Evolutionary conservation across 2,329 filamentous ascomycete species (phyloP).

Genomic region (Rugonectria rugulosa): DNA sequence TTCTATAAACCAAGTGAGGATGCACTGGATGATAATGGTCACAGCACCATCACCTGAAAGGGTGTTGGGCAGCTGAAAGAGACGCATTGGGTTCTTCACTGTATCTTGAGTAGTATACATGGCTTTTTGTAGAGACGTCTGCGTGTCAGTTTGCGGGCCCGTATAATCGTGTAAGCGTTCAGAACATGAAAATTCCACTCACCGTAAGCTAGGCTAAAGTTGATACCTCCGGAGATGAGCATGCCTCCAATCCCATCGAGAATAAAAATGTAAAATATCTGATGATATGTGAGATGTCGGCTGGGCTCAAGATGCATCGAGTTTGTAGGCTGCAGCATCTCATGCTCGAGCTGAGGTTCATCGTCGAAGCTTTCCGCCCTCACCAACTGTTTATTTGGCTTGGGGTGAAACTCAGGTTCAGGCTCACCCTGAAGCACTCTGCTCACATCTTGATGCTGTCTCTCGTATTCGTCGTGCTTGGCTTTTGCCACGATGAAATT

Average conservation of each 20-base stretch:
- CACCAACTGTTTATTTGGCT: neutral
- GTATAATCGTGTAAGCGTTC: neutral
- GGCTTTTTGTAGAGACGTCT: conserved; percentile 40
- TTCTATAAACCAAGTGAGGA: conserved; percentile 61
- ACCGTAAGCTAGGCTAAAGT: conserved; percentile 62
- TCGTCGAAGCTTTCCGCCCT: neutral
- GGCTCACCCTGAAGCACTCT: conserved; percentile 49
- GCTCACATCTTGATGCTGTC: conserved; percentile 50
- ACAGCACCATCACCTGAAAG: conserved; percentile 57
- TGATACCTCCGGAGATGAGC: conserved; percentile 57
- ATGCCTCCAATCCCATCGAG: conserved; percentile 56
- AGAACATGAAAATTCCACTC: conserved; percentile 17
- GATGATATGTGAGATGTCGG: conserved; percentile 49
- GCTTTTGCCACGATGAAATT: conserved; percentile 49
- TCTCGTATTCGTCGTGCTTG: conserved; percentile 52
- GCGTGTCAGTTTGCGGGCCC: neutral
- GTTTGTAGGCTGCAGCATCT: neutral
- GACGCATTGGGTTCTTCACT: conserved; percentile 49
- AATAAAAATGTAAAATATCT: conserved; percentile 58
- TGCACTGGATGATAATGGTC: conserved; percentile 58
- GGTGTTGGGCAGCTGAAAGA: conserved; percentile 60
- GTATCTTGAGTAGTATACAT: conserved; percentile 55
- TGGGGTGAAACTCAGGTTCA: neutral
- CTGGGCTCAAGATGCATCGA: conserved; percentile 48
- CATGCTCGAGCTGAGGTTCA: neutral